Evolutionary conservation across 352 stramenopile genomes (phyloP).

Genomic region (Globisporangium rhizosaccharum): DNA sequence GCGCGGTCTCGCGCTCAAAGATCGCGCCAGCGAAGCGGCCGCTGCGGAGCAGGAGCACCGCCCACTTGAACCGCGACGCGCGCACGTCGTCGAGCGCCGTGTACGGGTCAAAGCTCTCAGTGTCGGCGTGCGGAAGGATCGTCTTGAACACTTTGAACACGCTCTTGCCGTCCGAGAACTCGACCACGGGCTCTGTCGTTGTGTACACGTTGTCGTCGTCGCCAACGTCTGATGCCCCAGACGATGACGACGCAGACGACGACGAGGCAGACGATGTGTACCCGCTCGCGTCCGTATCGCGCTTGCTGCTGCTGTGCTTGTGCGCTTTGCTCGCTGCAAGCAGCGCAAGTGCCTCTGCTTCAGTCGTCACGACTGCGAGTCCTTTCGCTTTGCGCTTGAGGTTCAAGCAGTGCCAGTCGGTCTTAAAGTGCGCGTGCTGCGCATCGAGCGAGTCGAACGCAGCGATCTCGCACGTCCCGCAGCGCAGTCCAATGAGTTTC

Average conservation of each 20-base stretch:
- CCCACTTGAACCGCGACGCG: constrained; percentile 64
- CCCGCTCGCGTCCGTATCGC: constrained; percentile 4
- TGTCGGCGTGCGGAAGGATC: constrained; percentile 36
- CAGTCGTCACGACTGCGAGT: constrained; percentile 29
- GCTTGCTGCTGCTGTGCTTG: constrained; percentile 20
- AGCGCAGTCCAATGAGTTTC: constrained; percentile 52
- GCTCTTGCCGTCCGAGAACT: constrained; percentile 68
- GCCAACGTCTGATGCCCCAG: constrained; percentile 32
- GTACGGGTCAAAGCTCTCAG: constrained; percentile 62
- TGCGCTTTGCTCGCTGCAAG: constrained; percentile 7
- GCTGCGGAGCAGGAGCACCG: constrained; percentile 87
- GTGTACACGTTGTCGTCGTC: constrained; percentile 39
- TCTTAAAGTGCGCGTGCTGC: constrained; percentile 85
- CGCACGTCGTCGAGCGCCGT: constrained; percentile 40
- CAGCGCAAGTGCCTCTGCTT: constrained; percentile 27
- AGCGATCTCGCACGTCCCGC: constrained; percentile 62
- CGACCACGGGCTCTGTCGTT: constrained; percentile 64
- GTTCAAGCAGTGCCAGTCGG: constrained; percentile 72
- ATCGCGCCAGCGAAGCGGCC: constrained; percentile 90
- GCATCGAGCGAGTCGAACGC: constrained; percentile 71
- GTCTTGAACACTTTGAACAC: constrained; percentile 80
- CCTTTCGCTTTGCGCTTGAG: constrained; percentile 71
- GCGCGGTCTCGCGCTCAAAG: constrained; percentile 84
- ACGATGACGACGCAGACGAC: constrained; percentile 37
- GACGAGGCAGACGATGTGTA: constrained; percentile 20